Base-by-base conservation (phyloP, 2,329 filamentous ascomycete genomes). In the Fusarium decemcellulare region DNA sequence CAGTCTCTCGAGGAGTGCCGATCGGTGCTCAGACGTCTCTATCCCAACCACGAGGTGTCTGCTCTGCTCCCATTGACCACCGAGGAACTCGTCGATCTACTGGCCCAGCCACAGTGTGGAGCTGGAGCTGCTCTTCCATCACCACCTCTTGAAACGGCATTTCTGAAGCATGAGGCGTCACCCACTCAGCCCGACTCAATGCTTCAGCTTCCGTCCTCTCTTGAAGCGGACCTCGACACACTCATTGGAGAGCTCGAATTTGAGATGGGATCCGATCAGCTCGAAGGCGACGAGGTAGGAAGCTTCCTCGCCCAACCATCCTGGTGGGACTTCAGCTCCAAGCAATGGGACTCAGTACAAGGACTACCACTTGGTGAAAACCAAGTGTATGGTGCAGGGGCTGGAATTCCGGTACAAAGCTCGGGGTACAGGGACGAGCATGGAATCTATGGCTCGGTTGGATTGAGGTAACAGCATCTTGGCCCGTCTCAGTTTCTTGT, bases 1-100 rank as follows among this genome's bases (percentile, higher is more conserved):
- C 90, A 90, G 59, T 88, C 85, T 23, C 76, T 90, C 77, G 92
- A 90, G 73, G 90, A 92, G 76, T 92, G 90, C 75, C 86, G 68
- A 6, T 70, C 68, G 52, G 61, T 70, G 14, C 68, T 70, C 48
- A 55, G 68, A 72, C 85, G 86, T 53, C 80, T 92, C 9, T 92
- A 89, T 76, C 90, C 90, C 27, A 84, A 81, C 70, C 85, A 84
- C 67, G 87, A 86, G 64, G 81, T 82, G 67, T 87, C 83, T 71
- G 83, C 81, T 59, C 82, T 86, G 63, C 83, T 84, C 52, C 83
- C 82, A 57, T 78, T 92, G 12, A 86, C 88, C 4, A 85, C 90
- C 18, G 85, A 88, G 68, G 88, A 89, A 65, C 84, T 92, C 6
- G 82, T 91, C 42, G 83, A 81, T 63, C 83, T 91, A 23, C 80